Evolutionary conservation across 192 early-diverging fungal species (phyloP).

Genomic region (Entomortierella lignicola): DNA sequence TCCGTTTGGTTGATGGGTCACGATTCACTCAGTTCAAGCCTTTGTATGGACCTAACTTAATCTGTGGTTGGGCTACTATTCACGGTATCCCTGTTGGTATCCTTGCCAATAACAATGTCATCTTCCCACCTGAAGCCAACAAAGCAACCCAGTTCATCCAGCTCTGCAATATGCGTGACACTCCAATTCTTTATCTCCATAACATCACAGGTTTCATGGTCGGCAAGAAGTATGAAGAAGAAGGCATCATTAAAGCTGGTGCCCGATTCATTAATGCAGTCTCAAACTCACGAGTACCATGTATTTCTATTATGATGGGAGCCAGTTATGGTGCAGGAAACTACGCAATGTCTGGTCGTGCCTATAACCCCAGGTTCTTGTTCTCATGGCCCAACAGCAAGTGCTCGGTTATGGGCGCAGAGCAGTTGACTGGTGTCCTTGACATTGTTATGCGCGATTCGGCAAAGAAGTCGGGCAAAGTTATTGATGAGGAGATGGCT

Average conservation of each 20-base stretch:
- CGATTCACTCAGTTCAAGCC: slow-evolving; percentile 72
- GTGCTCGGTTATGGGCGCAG: slow-evolving; percentile 77
- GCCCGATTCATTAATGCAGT: slow-evolving; percentile 75
- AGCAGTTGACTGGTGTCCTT: slow-evolving; percentile 73
- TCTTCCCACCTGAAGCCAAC: slow-evolving; percentile 71
- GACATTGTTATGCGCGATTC: slow-evolving; percentile 72
- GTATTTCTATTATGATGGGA: slow-evolving; percentile 72
- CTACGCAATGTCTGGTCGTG: slow-evolving; percentile 76
- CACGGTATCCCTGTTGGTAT: slow-evolving; percentile 76
- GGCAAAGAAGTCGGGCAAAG: slow-evolving; percentile 58
- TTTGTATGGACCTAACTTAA: slow-evolving; percentile 70
- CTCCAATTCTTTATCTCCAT: slow-evolving; percentile 68
- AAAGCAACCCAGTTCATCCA: slow-evolving; percentile 78
- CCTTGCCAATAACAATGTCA: slow-evolving; percentile 71
- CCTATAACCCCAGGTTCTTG: slow-evolving; percentile 71
- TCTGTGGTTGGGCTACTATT: slow-evolving; percentile 73
- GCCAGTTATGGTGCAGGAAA: slow-evolving; percentile 76
- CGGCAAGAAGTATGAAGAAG: slow-evolving; percentile 72
- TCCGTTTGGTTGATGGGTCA: slow-evolving; percentile 74
- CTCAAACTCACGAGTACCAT: slow-evolving; percentile 67
- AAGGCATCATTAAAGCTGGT: slow-evolving; percentile 77
- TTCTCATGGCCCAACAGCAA: slow-evolving; percentile 76
- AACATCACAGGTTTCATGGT: slow-evolving; percentile 82
- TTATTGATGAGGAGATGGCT: slow-evolving; percentile 65
- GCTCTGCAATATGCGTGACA: slow-evolving; percentile 69